phyloP scores from a whole-genome alignment of 129 eudicot species.

The Daucus carota region DH1_v3.0 NC_030383.2:62353501-62354000 shows the following conservation, averaged over 20 bases:
- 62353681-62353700: too few relatives aligned
- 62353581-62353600: not conserved
- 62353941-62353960: not conserved
- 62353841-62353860: not conserved
- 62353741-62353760: too few relatives aligned
- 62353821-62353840: too few relatives aligned
- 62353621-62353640: too few relatives aligned
- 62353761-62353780: too few relatives aligned
- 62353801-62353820: too few relatives aligned
- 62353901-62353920: conserved; percentile 30
- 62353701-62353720: too few relatives aligned
- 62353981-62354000: not conserved
- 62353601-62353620: not conserved
- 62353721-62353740: too few relatives aligned
- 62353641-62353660: too few relatives aligned
- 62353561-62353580: not conserved
- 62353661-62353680: too few relatives aligned
- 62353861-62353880: conserved; percentile 19
- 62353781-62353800: too few relatives aligned
- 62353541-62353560: not conserved
- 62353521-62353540: not conserved
- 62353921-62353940: conserved; percentile 15
- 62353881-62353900: conserved; percentile 58
- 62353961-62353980: not conserved
- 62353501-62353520: not conserved